Conservation (phyloP, 768 basidiomycete genomes). For the Kockovaella imperatae region DNA sequence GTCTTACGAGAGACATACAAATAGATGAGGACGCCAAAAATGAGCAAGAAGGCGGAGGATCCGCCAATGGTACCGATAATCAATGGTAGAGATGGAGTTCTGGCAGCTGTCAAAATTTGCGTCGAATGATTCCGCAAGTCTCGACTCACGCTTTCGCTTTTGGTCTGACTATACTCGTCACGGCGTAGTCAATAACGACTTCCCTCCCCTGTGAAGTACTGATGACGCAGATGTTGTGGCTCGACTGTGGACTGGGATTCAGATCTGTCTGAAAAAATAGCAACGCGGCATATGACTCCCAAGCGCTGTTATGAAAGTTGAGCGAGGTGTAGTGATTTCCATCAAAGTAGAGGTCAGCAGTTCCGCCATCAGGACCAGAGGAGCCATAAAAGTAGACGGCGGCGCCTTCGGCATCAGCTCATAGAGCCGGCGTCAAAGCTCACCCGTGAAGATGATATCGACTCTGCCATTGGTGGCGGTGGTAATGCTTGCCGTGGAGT, state of each 20-base stretch:
- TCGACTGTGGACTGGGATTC: slow-evolving; percentile 1
- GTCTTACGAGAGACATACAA: background rate
- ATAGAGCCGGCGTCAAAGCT: background rate
- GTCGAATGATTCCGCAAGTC: background rate
- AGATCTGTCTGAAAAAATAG: slow-evolving; percentile 13
- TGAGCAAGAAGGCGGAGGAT: slow-evolving; percentile 3
- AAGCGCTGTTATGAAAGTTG: slow-evolving; percentile 19
- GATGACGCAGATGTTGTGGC: slow-evolving; percentile 10
- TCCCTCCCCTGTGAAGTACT: slow-evolving; percentile 4
- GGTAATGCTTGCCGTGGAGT: slow-evolving; percentile 14
- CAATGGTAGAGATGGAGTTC: slow-evolving; percentile 1
- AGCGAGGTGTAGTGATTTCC: slow-evolving; percentile 8
- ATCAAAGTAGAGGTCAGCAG: slow-evolving; percentile 19
- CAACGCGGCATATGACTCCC: slow-evolving; percentile 18
- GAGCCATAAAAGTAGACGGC: slow-evolving; percentile 32
- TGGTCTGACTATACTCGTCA: no score
- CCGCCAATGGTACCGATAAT: slow-evolving; percentile 10
- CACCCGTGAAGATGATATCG: slow-evolving; percentile 12
- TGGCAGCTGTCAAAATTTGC: background rate
- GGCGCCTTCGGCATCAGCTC: slow-evolving; percentile 6
- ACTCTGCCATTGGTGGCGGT: slow-evolving; percentile 7
- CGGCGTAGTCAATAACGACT: slow-evolving; percentile 19
- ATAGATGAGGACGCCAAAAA: slow-evolving; percentile 9
- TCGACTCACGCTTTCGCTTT: no score
- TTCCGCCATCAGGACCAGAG: slow-evolving; percentile 23